phyloP scores from a whole-genome alignment of 345 rosid species.

The Populus euphratica region DNA sequence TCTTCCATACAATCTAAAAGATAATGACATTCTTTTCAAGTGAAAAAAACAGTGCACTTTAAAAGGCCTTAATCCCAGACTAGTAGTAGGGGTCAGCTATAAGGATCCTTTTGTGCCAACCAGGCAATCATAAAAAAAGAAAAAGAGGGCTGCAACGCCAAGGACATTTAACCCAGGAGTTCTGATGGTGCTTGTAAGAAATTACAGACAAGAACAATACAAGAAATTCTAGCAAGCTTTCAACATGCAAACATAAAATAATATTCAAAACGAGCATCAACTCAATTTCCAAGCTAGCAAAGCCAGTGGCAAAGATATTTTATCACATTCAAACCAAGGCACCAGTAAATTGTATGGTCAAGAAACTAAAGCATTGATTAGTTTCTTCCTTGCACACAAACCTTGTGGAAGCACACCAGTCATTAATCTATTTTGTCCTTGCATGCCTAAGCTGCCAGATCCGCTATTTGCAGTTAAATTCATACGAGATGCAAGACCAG shows the following conservation, averaged over 20 bases:
- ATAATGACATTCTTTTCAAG: not conserved
- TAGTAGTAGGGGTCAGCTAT: not conserved
- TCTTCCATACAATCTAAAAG: not conserved
- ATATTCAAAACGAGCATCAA: not conserved
- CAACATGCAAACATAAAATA: not conserved
- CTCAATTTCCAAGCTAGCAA: not conserved
- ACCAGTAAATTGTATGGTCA: not conserved
- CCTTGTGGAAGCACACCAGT: conserved; percentile 91
- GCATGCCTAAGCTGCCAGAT: conserved; percentile 74
- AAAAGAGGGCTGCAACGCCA: not conserved
- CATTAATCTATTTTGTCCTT: conserved; percentile 88
- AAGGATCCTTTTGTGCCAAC: not conserved
- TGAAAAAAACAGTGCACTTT: not conserved
- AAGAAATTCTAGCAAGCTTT: not conserved
- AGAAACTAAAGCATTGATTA: not conserved
- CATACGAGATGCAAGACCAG: conserved; percentile 81
- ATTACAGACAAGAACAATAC: not conserved
- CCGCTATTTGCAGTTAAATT: conserved; percentile 72
- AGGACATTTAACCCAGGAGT: not conserved
- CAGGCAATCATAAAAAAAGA: not conserved
- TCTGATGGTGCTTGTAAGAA: not conserved
- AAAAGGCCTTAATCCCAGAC: not conserved
- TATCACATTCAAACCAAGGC: not conserved
- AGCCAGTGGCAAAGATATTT: not conserved
- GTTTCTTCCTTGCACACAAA: conserved; percentile 18